A percentile compares a stretch with the other conserved stretches of the same genome.
Evolutionary conservation across 257 asterid species (phyloP).

Genomic region (Thymus mandschuricus): DNA sequence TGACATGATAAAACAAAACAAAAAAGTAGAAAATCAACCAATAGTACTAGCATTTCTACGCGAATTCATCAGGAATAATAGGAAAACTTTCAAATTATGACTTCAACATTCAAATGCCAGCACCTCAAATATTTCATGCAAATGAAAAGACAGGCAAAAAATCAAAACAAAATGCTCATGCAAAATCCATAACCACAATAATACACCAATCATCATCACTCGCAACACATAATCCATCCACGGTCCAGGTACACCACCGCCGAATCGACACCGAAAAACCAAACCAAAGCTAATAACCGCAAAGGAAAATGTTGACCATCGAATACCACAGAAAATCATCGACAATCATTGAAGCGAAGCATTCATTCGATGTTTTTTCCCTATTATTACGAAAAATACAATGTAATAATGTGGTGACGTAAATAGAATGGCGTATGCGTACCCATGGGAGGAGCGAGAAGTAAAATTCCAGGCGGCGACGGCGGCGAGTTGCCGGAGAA

Average conservation of each 20-base stretch:
- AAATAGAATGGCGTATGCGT: conserved; percentile 37
- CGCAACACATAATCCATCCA: conserved; percentile 1
- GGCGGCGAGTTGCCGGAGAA: conserved; percentile 33
- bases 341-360: conserved; percentile 37
- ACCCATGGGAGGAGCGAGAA: conserved; percentile 47
- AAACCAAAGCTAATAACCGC: conserved; percentile 16
- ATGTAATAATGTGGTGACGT: conserved; percentile 1
- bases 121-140: conserved; percentile 23
- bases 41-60: neutral
- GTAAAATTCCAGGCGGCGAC: conserved; percentile 24
- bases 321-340: neutral
- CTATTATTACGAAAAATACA: neutral
- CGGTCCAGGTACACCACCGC: conserved; percentile 9
- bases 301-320: neutral
- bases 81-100: conserved; percentile 9
- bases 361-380: conserved; percentile 25
- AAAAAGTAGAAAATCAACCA: no score
- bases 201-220: neutral
- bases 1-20: neutral
- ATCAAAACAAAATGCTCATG: conserved; percentile 1
- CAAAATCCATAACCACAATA: conserved; percentile 22
- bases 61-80: conserved; percentile 5
- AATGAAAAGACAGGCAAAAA: conserved; percentile 14
- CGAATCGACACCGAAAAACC: conserved; percentile 20
- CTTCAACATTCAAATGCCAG: conserved; percentile 7